These are phyloP conservation scores for Arachis hypogaea DNA, from an alignment of 306 rosid species.

Conservation along the genomic window DNA sequence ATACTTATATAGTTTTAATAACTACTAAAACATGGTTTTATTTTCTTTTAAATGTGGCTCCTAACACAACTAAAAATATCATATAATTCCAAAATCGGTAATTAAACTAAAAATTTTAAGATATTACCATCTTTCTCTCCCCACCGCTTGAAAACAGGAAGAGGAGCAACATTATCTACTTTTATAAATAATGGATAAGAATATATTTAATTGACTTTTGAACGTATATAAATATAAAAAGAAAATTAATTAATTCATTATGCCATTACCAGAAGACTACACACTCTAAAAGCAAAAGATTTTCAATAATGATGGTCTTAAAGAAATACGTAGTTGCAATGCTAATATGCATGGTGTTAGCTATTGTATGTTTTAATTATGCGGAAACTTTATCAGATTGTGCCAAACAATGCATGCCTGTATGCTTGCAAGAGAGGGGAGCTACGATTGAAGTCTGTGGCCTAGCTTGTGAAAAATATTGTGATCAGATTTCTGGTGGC, in stretches of 20 bases:
- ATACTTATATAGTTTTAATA: too few relatives aligned
- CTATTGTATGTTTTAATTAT: slow-evolving; percentile 8
- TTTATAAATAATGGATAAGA: neutral
- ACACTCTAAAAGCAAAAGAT: neutral
- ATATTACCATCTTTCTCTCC: slow-evolving; percentile 26
- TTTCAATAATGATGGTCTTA: slow-evolving; percentile 22
- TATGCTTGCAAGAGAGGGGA: slow-evolving; percentile 51
- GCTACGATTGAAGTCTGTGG: slow-evolving; percentile 41
- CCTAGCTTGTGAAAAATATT: slow-evolving; percentile 44
- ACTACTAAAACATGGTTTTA: too few relatives aligned
- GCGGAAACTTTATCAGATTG: slow-evolving; percentile 42
- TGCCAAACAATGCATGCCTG: slow-evolving; percentile 57
- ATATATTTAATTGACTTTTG: too few relatives aligned
- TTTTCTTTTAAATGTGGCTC: too few relatives aligned
- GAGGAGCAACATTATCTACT: neutral
- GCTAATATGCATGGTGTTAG: slow-evolving; percentile 39
- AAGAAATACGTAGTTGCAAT: slow-evolving; percentile 26
- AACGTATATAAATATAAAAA: slow-evolving; percentile 10
- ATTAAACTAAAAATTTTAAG: neutral
- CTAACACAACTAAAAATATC: neutral
- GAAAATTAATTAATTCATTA: neutral
- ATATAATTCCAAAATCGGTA: neutral
- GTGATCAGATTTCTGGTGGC: neutral
- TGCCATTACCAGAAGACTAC: neutral
- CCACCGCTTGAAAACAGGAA: slow-evolving; percentile 29